Evolutionary conservation across 331 rosid species (phyloP), one percentile per base, ranked within the genome.

Genomic region (Rhamnella rubrinervis): DNA sequence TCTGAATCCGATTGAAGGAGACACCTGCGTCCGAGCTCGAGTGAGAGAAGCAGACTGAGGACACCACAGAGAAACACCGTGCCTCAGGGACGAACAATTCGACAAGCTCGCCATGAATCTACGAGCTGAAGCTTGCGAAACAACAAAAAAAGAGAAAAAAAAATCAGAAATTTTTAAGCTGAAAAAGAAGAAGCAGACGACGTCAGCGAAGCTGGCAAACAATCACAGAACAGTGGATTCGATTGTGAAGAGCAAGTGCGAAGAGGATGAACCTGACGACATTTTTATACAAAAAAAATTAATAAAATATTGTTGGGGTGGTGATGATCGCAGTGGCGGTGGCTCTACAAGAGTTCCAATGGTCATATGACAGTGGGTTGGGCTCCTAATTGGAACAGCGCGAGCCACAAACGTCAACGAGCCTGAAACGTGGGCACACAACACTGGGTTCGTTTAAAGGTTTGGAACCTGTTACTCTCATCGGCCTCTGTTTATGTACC

Each of bases 91-190:
- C n/a, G 84, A 20, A 3, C 88, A 71, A 75, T 77, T 88, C 19
- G 87, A 79, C 2, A 81, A 28, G 39, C 80, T 71, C 17, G 92
- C 81, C 97, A 88, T 84, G 64, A 84, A 65, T 65, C 83, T 76
- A 44, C 81, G 75, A 79, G 69, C 87, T 84, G 90, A 64, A 56
- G 74, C 65, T 52, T 37, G 55, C 2, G 28, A 52, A 71, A 76
- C 40, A 28, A 67, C 9, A 71, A 65, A 70, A 56, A 77, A 35
- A 59, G 58, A 40, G 28, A 51, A 58, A 44, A 38, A 55, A 40
- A 58, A 25, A 68, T 72, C 58, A 82, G 76, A 74, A 8, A 18
- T 10, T 20, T 17, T 46, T 15, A 17, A 39, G 40, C 4, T 10
- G 40, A 8, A 55, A 55, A 61, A 2, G 61, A 55, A 15, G 65